These are phyloP conservation scores for Trichoderma koningiopsis DNA, from an alignment of 2,329 filamentous ascomycete species.

Conservation along the genomic window DNA sequence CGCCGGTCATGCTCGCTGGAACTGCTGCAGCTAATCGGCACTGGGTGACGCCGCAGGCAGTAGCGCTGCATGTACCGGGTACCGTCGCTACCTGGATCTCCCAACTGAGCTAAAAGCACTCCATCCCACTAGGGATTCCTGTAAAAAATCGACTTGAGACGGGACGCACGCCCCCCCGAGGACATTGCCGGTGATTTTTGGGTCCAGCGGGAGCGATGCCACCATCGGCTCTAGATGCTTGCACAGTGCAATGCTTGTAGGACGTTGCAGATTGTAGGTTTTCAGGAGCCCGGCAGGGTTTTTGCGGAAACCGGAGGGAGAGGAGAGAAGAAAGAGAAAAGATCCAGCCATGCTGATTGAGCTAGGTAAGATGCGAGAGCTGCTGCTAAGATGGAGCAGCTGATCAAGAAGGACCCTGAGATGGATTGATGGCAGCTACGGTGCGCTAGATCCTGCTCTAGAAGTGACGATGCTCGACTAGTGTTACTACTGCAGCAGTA, in stretches of 20 bases:
- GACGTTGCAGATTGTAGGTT: neutral
- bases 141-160: neutral
- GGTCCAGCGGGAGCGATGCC: slow-evolving; percentile 9
- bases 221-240: neutral
- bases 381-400: neutral
- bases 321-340: neutral
- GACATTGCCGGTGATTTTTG: slow-evolving; percentile 11
- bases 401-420: neutral
- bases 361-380: neutral
- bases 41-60: neutral
- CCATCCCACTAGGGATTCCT: neutral
- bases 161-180: slow-evolving; percentile 16
- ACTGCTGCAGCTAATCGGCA: neutral
- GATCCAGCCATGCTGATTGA: neutral
- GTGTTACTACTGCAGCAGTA: neutral
- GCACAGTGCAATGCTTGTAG: neutral
- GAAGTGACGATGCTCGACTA: slow-evolving; percentile 1
- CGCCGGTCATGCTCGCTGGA: neutral
- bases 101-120: slow-evolving; percentile 1
- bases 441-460: neutral
- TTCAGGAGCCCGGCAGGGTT: neutral
- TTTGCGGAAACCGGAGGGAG: neutral
- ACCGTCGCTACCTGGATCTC: neutral
- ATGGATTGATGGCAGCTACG: neutral
- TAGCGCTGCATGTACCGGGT: neutral